phyloP scores from a whole-genome alignment of 2,329 filamentous ascomycete species.

The Colletotrichum somersetense region DNA sequence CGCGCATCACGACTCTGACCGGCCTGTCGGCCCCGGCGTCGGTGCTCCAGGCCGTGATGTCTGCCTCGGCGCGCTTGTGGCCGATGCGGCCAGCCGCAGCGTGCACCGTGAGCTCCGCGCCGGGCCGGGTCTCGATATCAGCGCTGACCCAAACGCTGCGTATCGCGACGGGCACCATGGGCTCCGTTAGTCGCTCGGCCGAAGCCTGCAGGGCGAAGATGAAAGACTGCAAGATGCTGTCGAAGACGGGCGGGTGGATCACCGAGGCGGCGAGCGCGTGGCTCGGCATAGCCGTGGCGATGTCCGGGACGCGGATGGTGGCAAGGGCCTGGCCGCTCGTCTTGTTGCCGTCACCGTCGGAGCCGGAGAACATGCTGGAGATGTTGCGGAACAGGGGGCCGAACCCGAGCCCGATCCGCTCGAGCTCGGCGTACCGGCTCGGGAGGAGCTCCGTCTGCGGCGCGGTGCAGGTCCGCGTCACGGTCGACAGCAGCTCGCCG shows the following conservation, averaged over 20 bases:
- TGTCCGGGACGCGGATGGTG: constrained; percentile 30
- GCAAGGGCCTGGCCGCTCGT: not conserved
- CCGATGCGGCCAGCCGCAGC: constrained; percentile 7
- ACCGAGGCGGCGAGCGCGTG: constrained; percentile 34
- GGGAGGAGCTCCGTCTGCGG: constrained; percentile 14
- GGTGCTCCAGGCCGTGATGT: constrained; percentile 26
- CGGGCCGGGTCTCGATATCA: constrained; percentile 9
- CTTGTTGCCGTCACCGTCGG: not conserved
- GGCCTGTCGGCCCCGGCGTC: not conserved
- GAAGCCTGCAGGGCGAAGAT: constrained; percentile 24
- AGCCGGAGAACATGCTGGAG: not conserved
- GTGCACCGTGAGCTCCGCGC: constrained; percentile 28
- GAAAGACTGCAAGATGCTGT: constrained; percentile 41
- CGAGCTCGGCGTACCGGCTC: constrained; percentile 17
- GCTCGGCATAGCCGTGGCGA: constrained; percentile 45
- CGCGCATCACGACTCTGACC: not conserved
- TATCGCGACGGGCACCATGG: constrained; percentile 18
- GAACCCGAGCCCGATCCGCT: constrained; percentile 16
- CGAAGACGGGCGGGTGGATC: constrained; percentile 52
- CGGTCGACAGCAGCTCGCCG: constrained; percentile 14
- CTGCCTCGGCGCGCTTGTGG: constrained; percentile 23
- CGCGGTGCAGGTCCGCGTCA: constrained; percentile 12
- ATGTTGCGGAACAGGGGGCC: constrained; percentile 18
- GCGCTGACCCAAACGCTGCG: constrained; percentile 18
- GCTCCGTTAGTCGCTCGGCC: constrained; percentile 17